Evolutionary conservation across 169 alveolate genomes (phyloP).

Genomic region (Plasmodium malariae): DNA sequence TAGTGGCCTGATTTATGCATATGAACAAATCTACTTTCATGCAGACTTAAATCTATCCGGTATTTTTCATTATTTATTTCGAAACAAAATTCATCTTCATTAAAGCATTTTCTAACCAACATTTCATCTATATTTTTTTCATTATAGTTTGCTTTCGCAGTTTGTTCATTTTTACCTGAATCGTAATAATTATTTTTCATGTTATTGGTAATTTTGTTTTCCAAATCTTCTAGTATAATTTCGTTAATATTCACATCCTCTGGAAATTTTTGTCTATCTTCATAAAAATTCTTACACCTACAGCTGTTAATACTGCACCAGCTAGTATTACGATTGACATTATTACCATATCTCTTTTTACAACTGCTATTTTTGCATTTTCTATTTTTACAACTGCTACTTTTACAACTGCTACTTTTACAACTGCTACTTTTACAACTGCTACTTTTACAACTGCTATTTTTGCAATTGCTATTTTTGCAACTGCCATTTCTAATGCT

Average conservation of each 20-base stretch:
- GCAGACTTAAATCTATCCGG: slow-evolving; percentile 2
- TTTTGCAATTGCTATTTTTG: no score
- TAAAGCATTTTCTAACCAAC: neutral
- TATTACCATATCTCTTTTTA: neutral
- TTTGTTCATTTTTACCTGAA: neutral
- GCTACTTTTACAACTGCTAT: no score
- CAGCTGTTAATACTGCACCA: no score
- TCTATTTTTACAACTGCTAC: no score
- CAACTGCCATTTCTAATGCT: no score
- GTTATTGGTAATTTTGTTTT: slow-evolving; percentile 46
- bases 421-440: no score
- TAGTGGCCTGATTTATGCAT: neutral
- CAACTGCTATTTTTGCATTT: neutral
- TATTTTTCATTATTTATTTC: slow-evolving; percentile 59
- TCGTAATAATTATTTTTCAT: slow-evolving; percentile 67
- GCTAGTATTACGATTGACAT: no score
- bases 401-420: no score
- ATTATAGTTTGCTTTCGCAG: slow-evolving; percentile 12
- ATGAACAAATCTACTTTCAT: slow-evolving; percentile 12
- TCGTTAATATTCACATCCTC: slow-evolving; percentile 18
- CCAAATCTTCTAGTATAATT: slow-evolving; percentile 41
- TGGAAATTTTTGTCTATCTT: slow-evolving; percentile 6
- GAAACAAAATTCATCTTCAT: slow-evolving; percentile 20
- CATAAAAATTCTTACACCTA: no score
- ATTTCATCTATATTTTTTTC: slow-evolving; percentile 1